Evolutionary conservation across 208 protist species (phyloP).

Genomic region (Tritrichomonas musculus): DNA sequence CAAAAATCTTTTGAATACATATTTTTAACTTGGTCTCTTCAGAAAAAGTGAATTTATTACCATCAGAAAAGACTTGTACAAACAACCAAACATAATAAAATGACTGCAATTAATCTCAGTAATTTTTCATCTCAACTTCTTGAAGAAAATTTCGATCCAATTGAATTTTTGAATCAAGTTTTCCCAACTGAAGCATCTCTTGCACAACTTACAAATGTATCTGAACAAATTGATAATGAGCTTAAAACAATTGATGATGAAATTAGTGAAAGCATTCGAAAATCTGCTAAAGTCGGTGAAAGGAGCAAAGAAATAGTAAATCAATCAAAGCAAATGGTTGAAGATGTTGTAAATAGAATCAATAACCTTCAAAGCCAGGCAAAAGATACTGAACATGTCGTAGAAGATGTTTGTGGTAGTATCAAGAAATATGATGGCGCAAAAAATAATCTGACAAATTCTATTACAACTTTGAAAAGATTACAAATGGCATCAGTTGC

Average conservation of each 20-base stretch:
- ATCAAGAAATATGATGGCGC: not conserved
- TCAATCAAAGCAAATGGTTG: not conserved
- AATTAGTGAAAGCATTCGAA: not conserved
- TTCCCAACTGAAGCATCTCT: not conserved
- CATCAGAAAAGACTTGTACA: too few relatives aligned
- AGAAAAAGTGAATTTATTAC: too few relatives aligned
- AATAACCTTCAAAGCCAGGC: not conserved
- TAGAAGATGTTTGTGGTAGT: not conserved
- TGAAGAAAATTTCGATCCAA: not conserved
- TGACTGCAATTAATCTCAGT: not conserved
- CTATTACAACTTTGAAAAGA: not conserved
- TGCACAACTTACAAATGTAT: not conserved
- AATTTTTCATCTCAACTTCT: not conserved
- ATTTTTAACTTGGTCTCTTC: too few relatives aligned
- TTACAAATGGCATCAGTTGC: constrained; percentile 1
- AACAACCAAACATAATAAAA: too few relatives aligned
- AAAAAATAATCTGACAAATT: not conserved
- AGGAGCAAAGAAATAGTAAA: not conserved
- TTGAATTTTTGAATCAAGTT: not conserved
- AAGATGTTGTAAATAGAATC: not conserved
- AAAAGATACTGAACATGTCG: not conserved
- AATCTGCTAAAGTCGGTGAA: not conserved
- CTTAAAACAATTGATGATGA: not conserved
- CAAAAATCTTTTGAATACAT: too few relatives aligned
- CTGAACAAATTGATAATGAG: not conserved